Percentiles rank a stretch among this genome's conserved stretches.
Conservation (phyloP, 257 asterid species). For the Jacaranda mimosifolia region DNA sequence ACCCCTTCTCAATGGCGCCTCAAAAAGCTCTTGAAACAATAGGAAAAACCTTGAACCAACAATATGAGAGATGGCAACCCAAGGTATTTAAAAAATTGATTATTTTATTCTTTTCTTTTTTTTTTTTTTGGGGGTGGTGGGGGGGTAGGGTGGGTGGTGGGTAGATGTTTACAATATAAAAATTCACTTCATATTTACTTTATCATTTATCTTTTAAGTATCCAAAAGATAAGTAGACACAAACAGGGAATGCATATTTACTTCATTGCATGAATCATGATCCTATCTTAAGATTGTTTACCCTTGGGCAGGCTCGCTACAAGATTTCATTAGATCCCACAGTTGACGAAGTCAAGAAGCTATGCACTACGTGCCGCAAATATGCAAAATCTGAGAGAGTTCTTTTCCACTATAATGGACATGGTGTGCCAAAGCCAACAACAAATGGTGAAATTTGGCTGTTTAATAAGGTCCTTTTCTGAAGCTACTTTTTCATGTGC, state of each 20-base stretch:
- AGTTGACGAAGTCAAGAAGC: constrained; percentile 92
- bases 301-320: constrained; percentile 76
- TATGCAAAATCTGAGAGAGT: constrained; percentile 98
- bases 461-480: constrained; percentile 77
- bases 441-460: constrained; percentile 98
- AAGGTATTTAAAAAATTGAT: constrained; percentile 57
- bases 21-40: constrained; percentile 62
- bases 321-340: constrained; percentile 92
- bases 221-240: too few relatives aligned
- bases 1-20: constrained; percentile 79
- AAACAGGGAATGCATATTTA: too few relatives aligned
- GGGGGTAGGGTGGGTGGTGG: too few relatives aligned
- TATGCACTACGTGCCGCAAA: constrained; percentile 93
- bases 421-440: constrained; percentile 99
- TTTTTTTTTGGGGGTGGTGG: too few relatives aligned
- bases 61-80: constrained; percentile 78
- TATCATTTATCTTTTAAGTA: too few relatives aligned
- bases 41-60: constrained; percentile 63
- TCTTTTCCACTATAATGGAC: constrained; percentile 96
- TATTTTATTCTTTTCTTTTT: background rate
- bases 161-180: too few relatives aligned
- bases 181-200: too few relatives aligned
- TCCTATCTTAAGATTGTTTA: constrained; percentile 13
- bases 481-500: constrained; percentile 22
- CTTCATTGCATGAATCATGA: constrained; percentile 11